Base-by-base conservation (phyloP, 257 asterid species). In the Petunia axillaris region DNA sequence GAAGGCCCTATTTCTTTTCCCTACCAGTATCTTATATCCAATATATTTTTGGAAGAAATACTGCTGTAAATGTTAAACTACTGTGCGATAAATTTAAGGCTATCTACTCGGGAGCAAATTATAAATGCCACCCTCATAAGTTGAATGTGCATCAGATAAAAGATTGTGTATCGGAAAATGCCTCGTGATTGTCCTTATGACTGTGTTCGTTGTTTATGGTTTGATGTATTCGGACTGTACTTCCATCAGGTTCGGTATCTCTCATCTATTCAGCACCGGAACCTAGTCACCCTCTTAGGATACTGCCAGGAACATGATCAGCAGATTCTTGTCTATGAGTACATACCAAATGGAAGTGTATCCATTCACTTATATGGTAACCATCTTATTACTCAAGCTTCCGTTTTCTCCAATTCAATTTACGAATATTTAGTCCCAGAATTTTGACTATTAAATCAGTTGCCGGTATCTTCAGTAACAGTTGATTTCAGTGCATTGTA, bases 311-410 rank as follows among this genome's bases (percentile, higher is more conserved):
- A 94, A 89, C 88, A 83, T 83, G 89, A 90, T 83, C 89, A 87
- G 78, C 98, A 94, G 90, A 90, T 91, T 85, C 96, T 94, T 88
- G 96, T 92, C 78, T 94, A 91, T 68, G 98, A 93, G 89, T 92
- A 92, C 88, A 89, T 93, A 84, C 94, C 98, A 66, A 93, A 93
- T 82, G 98, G 98, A 86, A 94, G 98, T 88, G 93, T 94, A 81
- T 94, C 98, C 62, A 80, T 91, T 89, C 98, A 94, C 86, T 85
- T 94, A 81, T 91, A 92, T 82, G 98, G 98, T 94, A 91, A 90
- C 82, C 82, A 77, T 79, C 82, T 83, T 79, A 70, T 14, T 50
- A 60, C 74, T 52, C 64, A 14, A 54, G 63, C 64, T 83, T 36
- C 53, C 39, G 57, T 58, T 55, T 76, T 70, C 50, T 76, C 70